phyloP scores from a whole-genome alignment of 2,329 filamentous ascomycete genomes.

The Neophaeococcomyces aloes region DNA sequence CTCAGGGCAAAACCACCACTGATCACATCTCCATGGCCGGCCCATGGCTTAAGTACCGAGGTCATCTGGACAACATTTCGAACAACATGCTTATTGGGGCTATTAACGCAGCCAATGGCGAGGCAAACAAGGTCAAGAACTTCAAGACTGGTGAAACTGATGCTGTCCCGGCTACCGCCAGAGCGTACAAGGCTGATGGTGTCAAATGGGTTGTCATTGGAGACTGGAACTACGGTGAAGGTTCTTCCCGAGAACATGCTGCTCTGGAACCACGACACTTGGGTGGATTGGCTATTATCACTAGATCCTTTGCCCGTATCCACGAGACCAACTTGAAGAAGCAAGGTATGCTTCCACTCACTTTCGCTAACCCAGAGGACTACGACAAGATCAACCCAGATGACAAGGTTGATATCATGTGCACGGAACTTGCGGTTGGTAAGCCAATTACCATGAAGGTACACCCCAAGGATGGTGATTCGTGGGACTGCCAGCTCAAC shows the following conservation, averaged over 20 bases:
- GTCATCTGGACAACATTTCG: slow-evolving; percentile 97
- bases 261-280: slow-evolving; percentile 96
- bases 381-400: slow-evolving; percentile 94
- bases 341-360: slow-evolving; percentile 99
- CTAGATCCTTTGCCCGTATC: slow-evolving; percentile 92
- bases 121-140: slow-evolving; percentile 98
- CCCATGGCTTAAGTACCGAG: slow-evolving; percentile 97
- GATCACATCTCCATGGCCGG: slow-evolving; percentile 97
- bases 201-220: slow-evolving; percentile 95
- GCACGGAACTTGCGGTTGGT: slow-evolving; percentile 81
- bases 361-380: slow-evolving; percentile 86
- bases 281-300: slow-evolving; percentile 93
- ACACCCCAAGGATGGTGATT: slow-evolving; percentile 74
- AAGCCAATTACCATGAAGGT: slow-evolving; percentile 87
- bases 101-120: slow-evolving; percentile 87
- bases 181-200: slow-evolving; percentile 96
- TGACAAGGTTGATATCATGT: slow-evolving; percentile 81
- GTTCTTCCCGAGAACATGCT: slow-evolving; percentile 93
- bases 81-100: slow-evolving; percentile 99
- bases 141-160: slow-evolving; percentile 70
- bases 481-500: slow-evolving; percentile 71
- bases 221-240: slow-evolving; percentile 99
- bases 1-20: slow-evolving; percentile 89
- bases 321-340: slow-evolving; percentile 99
- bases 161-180: slow-evolving; percentile 83